Conservation (phyloP, 2,329 filamentous ascomycete genomes). For the Davidsoniella eucalypti region DNA sequence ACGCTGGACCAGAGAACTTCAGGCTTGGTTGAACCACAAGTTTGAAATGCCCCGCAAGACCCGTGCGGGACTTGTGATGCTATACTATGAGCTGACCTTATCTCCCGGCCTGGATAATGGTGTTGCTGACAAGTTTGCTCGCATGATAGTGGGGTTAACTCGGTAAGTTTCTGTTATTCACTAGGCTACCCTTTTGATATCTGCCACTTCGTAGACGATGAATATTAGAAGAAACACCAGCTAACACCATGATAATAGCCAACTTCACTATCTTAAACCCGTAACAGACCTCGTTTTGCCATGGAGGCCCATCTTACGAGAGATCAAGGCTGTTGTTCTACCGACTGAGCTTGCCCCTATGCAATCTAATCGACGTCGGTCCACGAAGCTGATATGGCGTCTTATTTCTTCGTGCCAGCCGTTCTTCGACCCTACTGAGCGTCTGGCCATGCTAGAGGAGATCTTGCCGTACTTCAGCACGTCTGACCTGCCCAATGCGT, state of each 20-base stretch:
- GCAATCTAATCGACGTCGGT: constrained; percentile 37
- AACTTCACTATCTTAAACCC: constrained; percentile 67
- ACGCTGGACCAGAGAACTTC: constrained; percentile 93
- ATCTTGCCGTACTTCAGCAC: constrained; percentile 80
- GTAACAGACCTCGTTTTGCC: constrained; percentile 80
- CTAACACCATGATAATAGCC: background rate
- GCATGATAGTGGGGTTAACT: constrained; percentile 92
- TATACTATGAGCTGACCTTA: constrained; percentile 88
- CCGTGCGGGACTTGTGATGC: constrained; percentile 65
- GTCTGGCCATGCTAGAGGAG: constrained; percentile 66
- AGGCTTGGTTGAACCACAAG: constrained; percentile 90
- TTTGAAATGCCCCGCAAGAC: constrained; percentile 85
- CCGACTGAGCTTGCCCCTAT: constrained; percentile 64
- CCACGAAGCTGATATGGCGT: constrained; percentile 57
- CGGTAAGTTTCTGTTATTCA: constrained; percentile 42
- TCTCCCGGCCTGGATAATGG: constrained; percentile 74
- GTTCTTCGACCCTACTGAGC: constrained; percentile 81
- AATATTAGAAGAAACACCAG: background rate
- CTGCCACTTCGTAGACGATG: background rate
- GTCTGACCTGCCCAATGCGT: constrained; percentile 80
- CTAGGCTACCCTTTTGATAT: background rate
- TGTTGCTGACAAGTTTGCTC: constrained; percentile 77
- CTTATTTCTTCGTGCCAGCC: constrained; percentile 78
- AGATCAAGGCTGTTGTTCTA: constrained; percentile 78
- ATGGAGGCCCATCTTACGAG: constrained; percentile 84